Evolutionary conservation across 768 basidiomycete genomes (phyloP).

Genomic region (Sarcodon sp.): DNA sequence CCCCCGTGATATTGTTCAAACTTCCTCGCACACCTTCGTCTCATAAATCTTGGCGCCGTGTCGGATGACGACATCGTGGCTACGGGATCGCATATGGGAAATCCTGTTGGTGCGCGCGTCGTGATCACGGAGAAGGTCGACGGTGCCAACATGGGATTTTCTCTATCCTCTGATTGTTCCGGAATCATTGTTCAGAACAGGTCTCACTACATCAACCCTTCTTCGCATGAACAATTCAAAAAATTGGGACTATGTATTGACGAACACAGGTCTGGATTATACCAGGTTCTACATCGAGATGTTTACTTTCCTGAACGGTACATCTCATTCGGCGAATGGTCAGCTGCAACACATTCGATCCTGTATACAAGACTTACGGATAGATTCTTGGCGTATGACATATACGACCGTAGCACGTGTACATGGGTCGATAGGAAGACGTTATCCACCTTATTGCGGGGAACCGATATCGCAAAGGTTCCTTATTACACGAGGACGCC

Average conservation of each 20-base stretch:
- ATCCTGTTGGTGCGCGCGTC: constrained; percentile 13
- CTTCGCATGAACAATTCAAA: constrained; percentile 50
- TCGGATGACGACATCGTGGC: constrained; percentile 38
- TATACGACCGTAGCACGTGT: constrained; percentile 37
- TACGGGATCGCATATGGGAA: background rate
- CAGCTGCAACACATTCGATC: constrained; percentile 49
- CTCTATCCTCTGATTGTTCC: constrained; percentile 31
- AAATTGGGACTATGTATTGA: constrained; percentile 44
- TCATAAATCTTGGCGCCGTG: constrained; percentile 44
- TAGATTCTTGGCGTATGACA: constrained; percentile 44
- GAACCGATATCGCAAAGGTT: constrained; percentile 27
- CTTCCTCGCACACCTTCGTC: constrained; percentile 51
- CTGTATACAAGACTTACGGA: constrained; percentile 40
- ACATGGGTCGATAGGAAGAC: constrained; percentile 25
- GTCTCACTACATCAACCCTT: constrained; percentile 42
- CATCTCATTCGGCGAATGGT: constrained; percentile 53
- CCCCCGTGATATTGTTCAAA: constrained; percentile 32
- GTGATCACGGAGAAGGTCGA: constrained; percentile 54
- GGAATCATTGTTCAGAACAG: constrained; percentile 46
- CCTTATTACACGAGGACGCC: constrained; percentile 30
- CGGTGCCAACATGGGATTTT: constrained; percentile 58
- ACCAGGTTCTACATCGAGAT: constrained; percentile 28
- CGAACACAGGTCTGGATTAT: constrained; percentile 28
- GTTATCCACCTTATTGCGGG: constrained; percentile 20
- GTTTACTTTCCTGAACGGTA: constrained; percentile 39